Evolutionary conservation across 129 eudicot species (phyloP).

Genomic region (Flaveria ramosissima): DNA sequence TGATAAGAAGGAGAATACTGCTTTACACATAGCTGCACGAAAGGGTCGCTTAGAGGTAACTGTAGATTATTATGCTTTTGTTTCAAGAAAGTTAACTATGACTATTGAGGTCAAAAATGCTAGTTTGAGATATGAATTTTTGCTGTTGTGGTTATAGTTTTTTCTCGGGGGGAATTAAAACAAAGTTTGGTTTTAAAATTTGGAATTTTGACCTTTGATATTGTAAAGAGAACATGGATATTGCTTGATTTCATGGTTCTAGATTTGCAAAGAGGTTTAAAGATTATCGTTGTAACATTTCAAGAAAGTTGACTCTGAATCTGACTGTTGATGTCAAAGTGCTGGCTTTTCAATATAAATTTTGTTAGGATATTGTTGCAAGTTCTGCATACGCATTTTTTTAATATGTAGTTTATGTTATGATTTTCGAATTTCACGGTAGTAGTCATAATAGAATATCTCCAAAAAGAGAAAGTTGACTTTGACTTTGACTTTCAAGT

Average conservation of each 20-base stretch:
- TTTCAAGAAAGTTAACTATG: slow-evolving; percentile 10
- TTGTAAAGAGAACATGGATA: too few species aligned
- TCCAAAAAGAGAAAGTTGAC: slow-evolving; percentile 15
- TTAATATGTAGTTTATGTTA: neutral
- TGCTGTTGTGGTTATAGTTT: neutral
- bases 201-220: neutral
- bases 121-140: neutral
- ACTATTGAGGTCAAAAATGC: slow-evolving; percentile 5
- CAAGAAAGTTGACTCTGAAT: slow-evolving; percentile 15
- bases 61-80: neutral
- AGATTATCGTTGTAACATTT: neutral
- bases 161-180: neutral
- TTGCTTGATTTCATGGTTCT: too few species aligned
- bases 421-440: neutral
- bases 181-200: neutral
- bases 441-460: too few species aligned
- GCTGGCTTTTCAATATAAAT: neutral
- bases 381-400: neutral
- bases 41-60: slow-evolving; percentile 77
- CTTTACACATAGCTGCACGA: slow-evolving; percentile 74
- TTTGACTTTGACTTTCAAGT: slow-evolving; percentile 22
- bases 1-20: slow-evolving; percentile 69
- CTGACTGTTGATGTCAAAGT: slow-evolving; percentile 24
- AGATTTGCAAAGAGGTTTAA: neutral
- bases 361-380: neutral